These are phyloP conservation scores for Nicotiana sylvestris DNA, from an alignment of 257 asterid species.

Conservation along the genomic window DNA sequence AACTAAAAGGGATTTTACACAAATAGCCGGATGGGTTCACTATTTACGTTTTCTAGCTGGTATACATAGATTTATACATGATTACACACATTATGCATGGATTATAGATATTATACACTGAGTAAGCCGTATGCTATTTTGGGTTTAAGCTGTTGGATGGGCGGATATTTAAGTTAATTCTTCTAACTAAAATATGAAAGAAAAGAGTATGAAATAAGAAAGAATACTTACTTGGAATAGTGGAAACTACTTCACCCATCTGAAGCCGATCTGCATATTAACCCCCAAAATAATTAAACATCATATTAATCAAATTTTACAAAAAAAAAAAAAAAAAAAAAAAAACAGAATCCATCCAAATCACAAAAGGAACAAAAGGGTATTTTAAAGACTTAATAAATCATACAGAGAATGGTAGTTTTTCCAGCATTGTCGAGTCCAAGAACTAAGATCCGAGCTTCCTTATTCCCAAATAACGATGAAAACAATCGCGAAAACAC, in stretches of 20 bases:
- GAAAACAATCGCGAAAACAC: conserved; percentile 76
- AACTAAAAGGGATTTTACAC: background rate
- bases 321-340: background rate
- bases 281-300: background rate
- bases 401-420: conserved; percentile 82
- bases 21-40: too few species aligned
- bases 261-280: conserved; percentile 79
- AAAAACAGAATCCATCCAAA: background rate
- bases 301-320: background rate
- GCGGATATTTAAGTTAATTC: too few species aligned
- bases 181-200: background rate
- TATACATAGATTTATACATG: too few species aligned
- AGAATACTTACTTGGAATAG: conserved; percentile 74
- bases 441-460: conserved; percentile 93
- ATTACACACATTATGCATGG: too few species aligned
- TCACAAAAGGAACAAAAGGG: background rate
- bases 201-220: background rate
- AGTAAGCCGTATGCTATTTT: too few species aligned
- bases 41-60: too few species aligned
- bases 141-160: too few species aligned
- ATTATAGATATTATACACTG: too few species aligned
- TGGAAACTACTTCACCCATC: conserved; percentile 98
- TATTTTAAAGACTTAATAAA: background rate
- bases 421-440: conserved; percentile 99
- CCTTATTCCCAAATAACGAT: conserved; percentile 84